Conservation (phyloP, 305 asterid species). For the Fraxinus ornus region DNA sequence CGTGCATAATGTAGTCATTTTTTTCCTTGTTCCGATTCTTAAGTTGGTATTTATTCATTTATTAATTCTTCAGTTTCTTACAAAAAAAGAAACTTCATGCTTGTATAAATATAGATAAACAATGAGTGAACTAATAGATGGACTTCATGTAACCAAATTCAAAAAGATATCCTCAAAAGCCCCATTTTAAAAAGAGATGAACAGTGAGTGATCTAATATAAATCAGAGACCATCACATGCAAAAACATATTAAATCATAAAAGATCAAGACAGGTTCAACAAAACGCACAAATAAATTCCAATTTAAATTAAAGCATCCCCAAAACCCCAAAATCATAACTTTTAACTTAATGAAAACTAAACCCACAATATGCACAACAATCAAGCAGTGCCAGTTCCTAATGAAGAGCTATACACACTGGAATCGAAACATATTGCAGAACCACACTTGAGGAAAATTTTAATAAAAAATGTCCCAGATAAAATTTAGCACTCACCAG, state of each 20-base stretch:
- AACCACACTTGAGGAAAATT: slow-evolving; percentile 9
- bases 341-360: slow-evolving; percentile 23
- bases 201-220: slow-evolving; percentile 20
- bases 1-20: background rate
- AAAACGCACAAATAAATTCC: slow-evolving; percentile 20
- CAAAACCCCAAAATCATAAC: slow-evolving; percentile 30
- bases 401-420: slow-evolving; percentile 29
- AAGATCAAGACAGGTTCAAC: slow-evolving; percentile 16
- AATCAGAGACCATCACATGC: slow-evolving; percentile 25
- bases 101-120: background rate
- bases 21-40: background rate
- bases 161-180: background rate
- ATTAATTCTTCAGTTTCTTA: no score
- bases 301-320: slow-evolving; percentile 19
- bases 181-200: slow-evolving; percentile 10
- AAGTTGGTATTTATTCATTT: no score
- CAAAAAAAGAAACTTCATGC: background rate
- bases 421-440: slow-evolving; percentile 48
- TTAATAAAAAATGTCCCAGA: slow-evolving; percentile 25
- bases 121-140: background rate
- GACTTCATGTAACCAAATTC: background rate
- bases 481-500: slow-evolving; percentile 47
- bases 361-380: slow-evolving; percentile 30
- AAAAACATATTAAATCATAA: slow-evolving; percentile 21
- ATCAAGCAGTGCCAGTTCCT: slow-evolving; percentile 31